Evolutionary conservation across 371 early-diverging fungal genomes (phyloP).

Genomic region (Mucor plumbeus): DNA sequence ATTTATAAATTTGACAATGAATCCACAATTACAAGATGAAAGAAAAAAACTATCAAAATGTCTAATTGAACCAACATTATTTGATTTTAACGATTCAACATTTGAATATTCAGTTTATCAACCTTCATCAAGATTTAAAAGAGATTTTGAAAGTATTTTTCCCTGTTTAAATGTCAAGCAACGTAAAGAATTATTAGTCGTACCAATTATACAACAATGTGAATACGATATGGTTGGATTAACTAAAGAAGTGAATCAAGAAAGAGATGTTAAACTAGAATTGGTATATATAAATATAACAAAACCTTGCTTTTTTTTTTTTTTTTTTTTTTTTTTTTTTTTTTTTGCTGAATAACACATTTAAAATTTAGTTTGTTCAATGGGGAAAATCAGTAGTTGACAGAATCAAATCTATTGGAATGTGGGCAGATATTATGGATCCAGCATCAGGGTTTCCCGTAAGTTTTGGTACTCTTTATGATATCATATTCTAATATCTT

Average conservation of each 20-base stretch:
- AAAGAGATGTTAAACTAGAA: slow-evolving; percentile 81
- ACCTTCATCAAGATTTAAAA: slow-evolving; percentile 41
- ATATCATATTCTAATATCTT: neutral
- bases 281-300: slow-evolving; percentile 45
- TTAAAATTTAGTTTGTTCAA: slow-evolving; percentile 63
- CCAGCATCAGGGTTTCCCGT: slow-evolving; percentile 93
- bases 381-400: slow-evolving; percentile 69
- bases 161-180: slow-evolving; percentile 56
- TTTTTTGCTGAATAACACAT: neutral
- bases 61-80: slow-evolving; percentile 31
- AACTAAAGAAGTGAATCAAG: slow-evolving; percentile 70
- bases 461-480: slow-evolving; percentile 17
- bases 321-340: neutral
- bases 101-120: slow-evolving; percentile 50
- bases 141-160: slow-evolving; percentile 43
- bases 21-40: neutral
- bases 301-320: neutral
- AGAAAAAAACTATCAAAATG: slow-evolving; percentile 25
- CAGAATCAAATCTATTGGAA: slow-evolving; percentile 60
- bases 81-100: slow-evolving; percentile 33
- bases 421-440: slow-evolving; percentile 92
- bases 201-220: slow-evolving; percentile 83
- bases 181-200: slow-evolving; percentile 61
- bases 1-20: neutral
- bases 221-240: slow-evolving; percentile 76